Conservation (phyloP, 2,329 filamentous ascomycete species). For the Xylariaceae sp. region DNA sequence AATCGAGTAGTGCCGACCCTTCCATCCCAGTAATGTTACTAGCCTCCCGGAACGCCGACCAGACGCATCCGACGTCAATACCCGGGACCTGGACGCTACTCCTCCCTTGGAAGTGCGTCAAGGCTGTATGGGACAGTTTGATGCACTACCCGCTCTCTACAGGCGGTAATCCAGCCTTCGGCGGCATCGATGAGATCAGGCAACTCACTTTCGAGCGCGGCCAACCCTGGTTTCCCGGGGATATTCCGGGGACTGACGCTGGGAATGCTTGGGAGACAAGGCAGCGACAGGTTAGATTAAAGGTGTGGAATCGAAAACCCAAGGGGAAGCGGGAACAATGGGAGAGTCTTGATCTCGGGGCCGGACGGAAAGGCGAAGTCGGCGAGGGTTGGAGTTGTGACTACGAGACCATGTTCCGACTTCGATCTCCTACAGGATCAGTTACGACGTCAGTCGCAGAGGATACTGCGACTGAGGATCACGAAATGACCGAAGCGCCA, state of each 20-base stretch:
- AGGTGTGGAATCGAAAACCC: constrained; percentile 68
- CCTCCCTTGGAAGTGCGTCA: constrained; percentile 84
- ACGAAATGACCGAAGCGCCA: constrained; percentile 2
- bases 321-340: constrained; percentile 77
- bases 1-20: constrained; percentile 57
- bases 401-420: constrained; percentile 63
- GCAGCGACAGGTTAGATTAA: constrained; percentile 53
- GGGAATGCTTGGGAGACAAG: constrained; percentile 72
- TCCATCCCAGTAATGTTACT: constrained; percentile 71
- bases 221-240: constrained; percentile 77
- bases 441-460: constrained; percentile 16
- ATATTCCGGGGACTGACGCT: constrained; percentile 72
- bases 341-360: constrained; percentile 66
- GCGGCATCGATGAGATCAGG: constrained; percentile 70
- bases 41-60: constrained; percentile 46
- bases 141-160: constrained; percentile 76
- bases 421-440: constrained; percentile 22
- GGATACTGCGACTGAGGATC: constrained; percentile 12
- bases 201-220: constrained; percentile 79
- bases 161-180: constrained; percentile 76
- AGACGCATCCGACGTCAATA: constrained; percentile 41
- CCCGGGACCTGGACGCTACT: constrained; percentile 77
- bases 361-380: constrained; percentile 71
- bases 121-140: constrained; percentile 77
- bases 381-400: constrained; percentile 80